Percentiles rank a stretch among this genome's conserved stretches.
phyloP scores from a whole-genome alignment of 2,329 filamentous ascomycete genomes.

The Bipolaris gigantea region DNA sequence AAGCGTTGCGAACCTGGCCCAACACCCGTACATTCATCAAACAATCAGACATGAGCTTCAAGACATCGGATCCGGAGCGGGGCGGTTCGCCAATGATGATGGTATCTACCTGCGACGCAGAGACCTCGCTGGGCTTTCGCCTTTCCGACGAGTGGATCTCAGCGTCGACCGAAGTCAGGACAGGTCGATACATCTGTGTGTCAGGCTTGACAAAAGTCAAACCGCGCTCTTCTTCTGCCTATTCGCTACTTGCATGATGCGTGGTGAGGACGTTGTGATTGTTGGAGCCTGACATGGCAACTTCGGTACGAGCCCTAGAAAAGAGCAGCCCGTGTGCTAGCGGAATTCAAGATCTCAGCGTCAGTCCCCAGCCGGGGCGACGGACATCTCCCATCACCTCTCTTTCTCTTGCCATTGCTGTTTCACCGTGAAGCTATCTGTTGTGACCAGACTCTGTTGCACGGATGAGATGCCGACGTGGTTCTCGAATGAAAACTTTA shows the following conservation, averaged over 20 bases:
- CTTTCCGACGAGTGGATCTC: constrained; percentile 63
- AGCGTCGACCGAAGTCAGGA: constrained; percentile 33
- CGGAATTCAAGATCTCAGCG: constrained; percentile 54
- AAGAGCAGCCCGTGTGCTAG: constrained; percentile 11
- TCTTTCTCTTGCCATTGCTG: constrained; percentile 51
- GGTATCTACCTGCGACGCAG: constrained; percentile 36
- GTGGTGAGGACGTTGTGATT: constrained; percentile 30
- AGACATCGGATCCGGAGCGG: constrained; percentile 42
- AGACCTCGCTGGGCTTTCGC: constrained; percentile 59
- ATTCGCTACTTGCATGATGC: constrained; percentile 34
- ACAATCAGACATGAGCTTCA: constrained; percentile 15
- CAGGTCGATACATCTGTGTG: constrained; percentile 50
- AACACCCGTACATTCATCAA: constrained; percentile 20
- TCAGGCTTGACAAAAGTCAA: constrained; percentile 39
- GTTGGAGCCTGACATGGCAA: constrained; percentile 44
- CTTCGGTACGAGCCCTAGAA: constrained; percentile 23
- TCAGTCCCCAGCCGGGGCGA: constrained; percentile 51
- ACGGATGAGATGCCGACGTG: constrained; percentile 76
- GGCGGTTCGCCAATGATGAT: constrained; percentile 40
- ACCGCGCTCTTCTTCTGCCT: constrained; percentile 45
- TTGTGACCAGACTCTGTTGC: constrained; percentile 69
- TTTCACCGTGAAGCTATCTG: constrained; percentile 58
- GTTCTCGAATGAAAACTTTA: constrained; percentile 75
- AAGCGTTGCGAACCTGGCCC: constrained; percentile 34
- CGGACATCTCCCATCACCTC: constrained; percentile 55